Conservation (phyloP, 257 asterid genomes). For the Solanum clarkiae region DNA sequence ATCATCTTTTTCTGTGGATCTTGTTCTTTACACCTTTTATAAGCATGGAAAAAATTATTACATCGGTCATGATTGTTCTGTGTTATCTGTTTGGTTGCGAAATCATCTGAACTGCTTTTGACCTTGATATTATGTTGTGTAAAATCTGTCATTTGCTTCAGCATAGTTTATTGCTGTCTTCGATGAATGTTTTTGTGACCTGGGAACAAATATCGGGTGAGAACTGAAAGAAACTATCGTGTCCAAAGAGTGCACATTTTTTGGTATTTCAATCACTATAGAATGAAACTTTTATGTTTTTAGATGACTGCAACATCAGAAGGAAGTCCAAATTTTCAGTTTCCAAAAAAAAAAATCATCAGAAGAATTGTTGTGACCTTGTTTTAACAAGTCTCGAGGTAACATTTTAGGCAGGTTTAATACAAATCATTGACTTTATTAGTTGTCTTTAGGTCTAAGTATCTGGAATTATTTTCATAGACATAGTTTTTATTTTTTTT, state of each 20-base stretch:
- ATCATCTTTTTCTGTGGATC: not conserved
- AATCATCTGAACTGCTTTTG: not conserved
- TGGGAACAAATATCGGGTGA: not conserved
- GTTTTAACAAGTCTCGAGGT: not conserved
- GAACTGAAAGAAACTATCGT: not conserved
- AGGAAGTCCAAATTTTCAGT: not conserved
- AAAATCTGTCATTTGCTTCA: not conserved
- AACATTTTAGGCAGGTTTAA: not conserved
- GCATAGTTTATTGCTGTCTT: not conserved
- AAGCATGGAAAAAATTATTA: conserved; percentile 2
- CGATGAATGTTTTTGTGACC: not conserved
- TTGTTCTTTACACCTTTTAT: not conserved
- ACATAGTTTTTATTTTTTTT: not conserved
- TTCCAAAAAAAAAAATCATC: no score
- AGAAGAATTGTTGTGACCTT: not conserved
- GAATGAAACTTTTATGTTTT: not conserved
- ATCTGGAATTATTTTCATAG: not conserved
- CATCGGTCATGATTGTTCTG: not conserved
- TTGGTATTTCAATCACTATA: not conserved
- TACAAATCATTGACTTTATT: not conserved
- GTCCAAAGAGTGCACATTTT: not conserved
- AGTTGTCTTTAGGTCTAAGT: not conserved
- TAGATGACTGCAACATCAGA: not conserved
- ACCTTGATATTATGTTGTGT: not conserved
- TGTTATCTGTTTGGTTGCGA: not conserved